These are phyloP conservation scores for Ogataea pignaliae DNA, from an alignment of 805 yeast species.

Conservation along the genomic window DNA sequence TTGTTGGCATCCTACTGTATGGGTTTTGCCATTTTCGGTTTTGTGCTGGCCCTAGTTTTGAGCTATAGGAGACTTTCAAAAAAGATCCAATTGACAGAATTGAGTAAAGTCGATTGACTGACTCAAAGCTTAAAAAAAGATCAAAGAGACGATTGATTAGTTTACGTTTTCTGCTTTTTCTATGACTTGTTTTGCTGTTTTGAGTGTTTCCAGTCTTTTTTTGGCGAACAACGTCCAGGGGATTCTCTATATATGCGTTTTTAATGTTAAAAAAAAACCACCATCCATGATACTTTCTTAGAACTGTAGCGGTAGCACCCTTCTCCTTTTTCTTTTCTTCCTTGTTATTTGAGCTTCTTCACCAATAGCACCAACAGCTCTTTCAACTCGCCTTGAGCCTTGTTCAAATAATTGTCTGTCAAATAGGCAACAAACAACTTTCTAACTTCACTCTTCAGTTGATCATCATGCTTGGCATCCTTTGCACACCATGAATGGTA, in stretches of 20 bases:
- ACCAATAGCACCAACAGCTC: conserved; percentile 20
- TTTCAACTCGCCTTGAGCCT: conserved; percentile 18
- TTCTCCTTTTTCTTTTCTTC: no score
- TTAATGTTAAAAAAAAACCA: no score
- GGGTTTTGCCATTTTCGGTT: conserved; percentile 17
- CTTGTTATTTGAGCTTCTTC: conserved; percentile 18
- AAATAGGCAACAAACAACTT: conserved; percentile 31
- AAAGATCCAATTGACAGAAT: conserved; percentile 17
- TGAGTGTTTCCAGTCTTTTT: no score
- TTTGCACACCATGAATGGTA: conserved; percentile 51
- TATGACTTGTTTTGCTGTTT: no score
- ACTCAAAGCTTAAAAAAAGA: background rate
- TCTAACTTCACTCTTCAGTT: conserved; percentile 28
- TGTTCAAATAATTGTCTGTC: conserved; percentile 18
- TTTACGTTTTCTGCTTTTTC: no score
- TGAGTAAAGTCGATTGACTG: conserved; percentile 23
- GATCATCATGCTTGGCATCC: conserved; percentile 34
- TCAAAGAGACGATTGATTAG: no score
- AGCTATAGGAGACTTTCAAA: conserved; percentile 23
- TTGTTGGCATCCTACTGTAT: conserved; percentile 9
- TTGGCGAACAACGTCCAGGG: no score
- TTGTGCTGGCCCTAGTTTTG: conserved; percentile 17
- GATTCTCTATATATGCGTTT: no score
- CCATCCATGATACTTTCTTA: no score
- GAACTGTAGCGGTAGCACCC: no score